Conservation (phyloP, 805 yeast genomes). For the Debaryomyces maramus region DNA sequence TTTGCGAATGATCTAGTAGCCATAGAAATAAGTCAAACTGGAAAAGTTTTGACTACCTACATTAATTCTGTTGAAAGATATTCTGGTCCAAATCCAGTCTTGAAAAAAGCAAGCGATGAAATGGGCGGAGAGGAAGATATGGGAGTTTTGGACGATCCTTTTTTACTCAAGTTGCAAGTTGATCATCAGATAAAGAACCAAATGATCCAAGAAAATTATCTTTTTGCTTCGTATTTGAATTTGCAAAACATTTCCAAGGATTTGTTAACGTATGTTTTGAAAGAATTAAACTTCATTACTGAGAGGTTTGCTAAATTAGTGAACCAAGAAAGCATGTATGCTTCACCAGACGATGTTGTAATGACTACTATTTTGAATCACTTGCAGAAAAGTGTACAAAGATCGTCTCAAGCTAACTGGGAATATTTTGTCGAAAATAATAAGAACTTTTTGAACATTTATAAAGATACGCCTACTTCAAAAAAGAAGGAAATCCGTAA, state of each 20-base stretch:
- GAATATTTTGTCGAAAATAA: conserved; percentile 37
- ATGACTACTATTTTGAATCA: conserved; percentile 23
- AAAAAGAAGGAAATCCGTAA: conserved; percentile 49
- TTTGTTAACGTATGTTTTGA: conserved; percentile 35
- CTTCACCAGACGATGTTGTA: conserved; percentile 9
- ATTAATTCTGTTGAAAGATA: conserved; percentile 35
- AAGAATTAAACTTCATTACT: conserved; percentile 32
- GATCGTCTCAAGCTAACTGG: conserved; percentile 35
- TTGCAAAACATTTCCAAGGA: conserved; percentile 43
- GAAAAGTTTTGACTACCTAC: conserved; percentile 44
- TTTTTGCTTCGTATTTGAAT: conserved; percentile 42
- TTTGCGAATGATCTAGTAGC: conserved; percentile 37
- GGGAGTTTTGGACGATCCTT: conserved; percentile 39
- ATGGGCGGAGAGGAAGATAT: conserved; percentile 26
- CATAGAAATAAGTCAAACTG: conserved; percentile 58
- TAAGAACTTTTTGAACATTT: conserved; percentile 58
- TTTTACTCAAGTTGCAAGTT: conserved; percentile 37
- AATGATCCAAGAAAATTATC: conserved; percentile 40
- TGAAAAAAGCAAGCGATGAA: conserved; percentile 19
- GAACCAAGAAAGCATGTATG: conserved; percentile 21
- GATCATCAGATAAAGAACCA: conserved; percentile 44
- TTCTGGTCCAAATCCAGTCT: conserved; percentile 39
- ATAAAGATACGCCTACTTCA: conserved; percentile 37
- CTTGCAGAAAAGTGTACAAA: conserved; percentile 26
- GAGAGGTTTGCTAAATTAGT: conserved; percentile 35